Conservation (phyloP, 306 rosid species). For the Cajanus cajan region DNA sequence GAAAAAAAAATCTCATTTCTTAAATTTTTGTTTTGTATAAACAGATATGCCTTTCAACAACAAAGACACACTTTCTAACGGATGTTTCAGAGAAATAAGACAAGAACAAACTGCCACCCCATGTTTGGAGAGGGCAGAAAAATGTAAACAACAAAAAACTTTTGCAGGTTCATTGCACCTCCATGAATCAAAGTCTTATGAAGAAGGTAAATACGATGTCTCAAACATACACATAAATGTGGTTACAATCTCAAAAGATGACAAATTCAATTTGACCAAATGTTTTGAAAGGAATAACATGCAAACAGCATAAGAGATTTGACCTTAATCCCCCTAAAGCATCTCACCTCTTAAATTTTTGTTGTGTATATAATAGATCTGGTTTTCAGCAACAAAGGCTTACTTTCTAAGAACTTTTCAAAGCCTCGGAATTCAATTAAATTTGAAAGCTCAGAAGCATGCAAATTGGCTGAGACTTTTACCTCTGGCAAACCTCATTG, state of each 20-base stretch:
- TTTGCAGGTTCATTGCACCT: neutral
- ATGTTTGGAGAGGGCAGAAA: neutral
- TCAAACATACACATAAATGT: neutral
- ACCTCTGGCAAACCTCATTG: conserved; percentile 3
- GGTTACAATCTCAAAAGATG: neutral
- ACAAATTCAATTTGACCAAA: neutral
- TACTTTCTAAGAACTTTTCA: neutral
- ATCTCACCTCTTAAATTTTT: neutral
- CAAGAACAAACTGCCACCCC: neutral
- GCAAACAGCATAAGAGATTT: neutral
- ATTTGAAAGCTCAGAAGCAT: neutral
- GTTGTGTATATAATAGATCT: neutral
- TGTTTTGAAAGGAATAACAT: neutral
- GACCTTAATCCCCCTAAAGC: neutral
- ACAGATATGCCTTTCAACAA: neutral
- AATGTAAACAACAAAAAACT: neutral
- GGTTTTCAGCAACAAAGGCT: neutral
- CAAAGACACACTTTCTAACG: neutral
- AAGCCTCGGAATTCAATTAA: neutral
- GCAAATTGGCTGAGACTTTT: neutral
- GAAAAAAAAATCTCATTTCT: neutral
- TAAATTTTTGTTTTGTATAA: neutral
- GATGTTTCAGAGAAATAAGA: neutral
- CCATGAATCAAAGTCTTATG: neutral
- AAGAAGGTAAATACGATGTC: neutral